Base-by-base conservation (phyloP, 176 grass and related monocot species). In the Luzula sylvatica region DNA sequence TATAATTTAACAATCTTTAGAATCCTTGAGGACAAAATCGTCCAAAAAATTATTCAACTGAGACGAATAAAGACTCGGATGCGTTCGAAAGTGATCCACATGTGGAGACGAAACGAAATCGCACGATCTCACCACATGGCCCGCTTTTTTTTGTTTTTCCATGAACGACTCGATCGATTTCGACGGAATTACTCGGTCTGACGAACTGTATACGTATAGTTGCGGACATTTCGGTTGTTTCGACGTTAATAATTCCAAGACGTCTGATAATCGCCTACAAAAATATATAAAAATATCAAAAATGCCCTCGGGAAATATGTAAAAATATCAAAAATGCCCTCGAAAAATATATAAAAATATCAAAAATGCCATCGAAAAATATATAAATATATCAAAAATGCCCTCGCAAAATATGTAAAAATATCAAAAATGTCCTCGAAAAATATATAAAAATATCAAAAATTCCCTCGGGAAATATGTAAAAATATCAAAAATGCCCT, bases 121-220 rank as follows among this genome's bases (percentile, higher is more conserved):
- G 30, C 84, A 96, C 0, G 84, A 72, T 58, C 80, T 82, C 18
- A 95, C 90, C 64, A 67, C 48, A 1, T 28, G 70, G 29, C 84
- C 77, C 0, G 71, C 71, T 59, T 55, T 88, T 21, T 62, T 67
- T 67, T 86, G 90, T 20, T 45, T 64, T 56, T 89, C 77, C 12
- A 89, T 30, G 3, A 96, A 96, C 1, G 74, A 78, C 58, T 96
- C 81, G 47, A 96, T 80, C 0, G 84, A 96, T 52, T 78, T 86
- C 5, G 74, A 80, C 2, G 90, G 90, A 44, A 96, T 96, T 15
- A 96, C 90, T 61, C 74, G 65, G 43, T 95, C 89, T 0, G 82
- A 78, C 0, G 82, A 83, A 68, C 87, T 94, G 68, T 94, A 94
- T 60, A 94, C 80, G 27, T 94, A 94, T 28, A 94, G 20, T 26